A percentile compares a stretch with the other conserved stretches of the same genome.
These are phyloP conservation scores for Westerdykella sp. DNA, from an alignment of 2,329 filamentous ascomycete species.

Conservation along the genomic window DNA sequence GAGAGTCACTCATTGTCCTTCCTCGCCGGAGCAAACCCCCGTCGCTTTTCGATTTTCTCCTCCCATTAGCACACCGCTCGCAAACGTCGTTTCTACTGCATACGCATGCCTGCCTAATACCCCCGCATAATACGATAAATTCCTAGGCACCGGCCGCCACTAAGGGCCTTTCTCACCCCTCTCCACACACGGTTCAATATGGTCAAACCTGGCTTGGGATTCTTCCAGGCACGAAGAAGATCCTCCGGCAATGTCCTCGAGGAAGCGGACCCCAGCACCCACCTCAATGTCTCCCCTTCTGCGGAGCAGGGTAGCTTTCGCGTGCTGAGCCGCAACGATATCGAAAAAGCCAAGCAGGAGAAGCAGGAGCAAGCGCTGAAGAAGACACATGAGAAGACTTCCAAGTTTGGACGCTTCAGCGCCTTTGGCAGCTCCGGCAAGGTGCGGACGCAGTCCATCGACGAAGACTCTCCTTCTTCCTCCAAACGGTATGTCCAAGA, in stretches of 20 bases:
- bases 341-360: conserved; percentile 19
- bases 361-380: conserved; percentile 20
- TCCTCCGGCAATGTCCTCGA: conserved; percentile 34
- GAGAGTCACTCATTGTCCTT: conserved; percentile 1
- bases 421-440: conserved; percentile 25
- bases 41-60: neutral
- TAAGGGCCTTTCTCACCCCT: neutral
- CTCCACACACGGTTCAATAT: conserved; percentile 10
- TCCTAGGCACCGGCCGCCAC: neutral
- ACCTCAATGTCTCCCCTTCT: conserved; percentile 14
- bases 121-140: neutral
- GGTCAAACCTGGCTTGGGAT: conserved; percentile 28
- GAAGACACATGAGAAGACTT: conserved; percentile 20
- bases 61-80: neutral
- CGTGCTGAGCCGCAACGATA: conserved; percentile 30
- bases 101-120: neutral
- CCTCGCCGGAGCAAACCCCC: conserved; percentile 1
- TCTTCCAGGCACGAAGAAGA: conserved; percentile 33
- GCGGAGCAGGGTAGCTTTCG: conserved; percentile 28
- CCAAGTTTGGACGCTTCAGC: conserved; percentile 32
- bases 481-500: conserved; percentile 32
- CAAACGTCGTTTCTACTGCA: neutral
- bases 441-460: conserved; percentile 30
- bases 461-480: conserved; percentile 32
- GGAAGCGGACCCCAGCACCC: conserved; percentile 9